Evolutionary conservation across 2,329 filamentous ascomycete species (phyloP), one percentile per base, ranked within the genome.

Genomic region (Scedosporium apiospermum): DNA sequence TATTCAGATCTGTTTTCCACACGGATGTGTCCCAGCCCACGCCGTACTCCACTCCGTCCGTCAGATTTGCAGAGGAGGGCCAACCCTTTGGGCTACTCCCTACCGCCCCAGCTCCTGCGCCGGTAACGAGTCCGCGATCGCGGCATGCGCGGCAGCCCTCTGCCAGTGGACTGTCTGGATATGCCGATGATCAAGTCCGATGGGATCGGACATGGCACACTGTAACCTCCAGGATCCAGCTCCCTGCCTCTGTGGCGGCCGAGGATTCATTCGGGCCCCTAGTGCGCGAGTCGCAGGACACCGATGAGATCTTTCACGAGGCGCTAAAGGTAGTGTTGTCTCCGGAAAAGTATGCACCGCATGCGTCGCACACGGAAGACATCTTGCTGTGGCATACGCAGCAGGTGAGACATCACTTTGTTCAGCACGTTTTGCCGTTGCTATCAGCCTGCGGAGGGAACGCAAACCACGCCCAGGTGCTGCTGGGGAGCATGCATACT

Each of bases 121-220:
- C 69, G 67, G 58, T 65, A 60, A 38, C 55, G 42, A 38, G 62
- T 44, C 12, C 61, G 12, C 58, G 57, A 55, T 55, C 57, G 61
- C 55, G 30, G 26, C 23, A 64, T 66, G 66, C 59, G 57, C 66
- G 67, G 63, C 66, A 66, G 61, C 65, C 62, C 57, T 63, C 64
- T 41, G 27, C 57, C 14, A 38, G 53, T 38, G 53, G 41, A 6
- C 4, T 57, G 27, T 51, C 53, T 5, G 55, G 53, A 23, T 55
- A 38, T n/a, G 61, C 38, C 34, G 38, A 62, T 64, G 79, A 85
- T 66, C 85, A 87, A 72, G 76, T 79, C 62, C 78, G 77, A 65
- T 86, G 81, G 78, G 83, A 87, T 69, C 76, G 81, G 65, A 83
- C 85, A 63, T 88, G 86, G 86, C 82, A 85, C 69, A 73, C 77